phyloP scores from a whole-genome alignment of 192 early-diverging fungal genomes.

The Linnemannia elongata region DNA sequence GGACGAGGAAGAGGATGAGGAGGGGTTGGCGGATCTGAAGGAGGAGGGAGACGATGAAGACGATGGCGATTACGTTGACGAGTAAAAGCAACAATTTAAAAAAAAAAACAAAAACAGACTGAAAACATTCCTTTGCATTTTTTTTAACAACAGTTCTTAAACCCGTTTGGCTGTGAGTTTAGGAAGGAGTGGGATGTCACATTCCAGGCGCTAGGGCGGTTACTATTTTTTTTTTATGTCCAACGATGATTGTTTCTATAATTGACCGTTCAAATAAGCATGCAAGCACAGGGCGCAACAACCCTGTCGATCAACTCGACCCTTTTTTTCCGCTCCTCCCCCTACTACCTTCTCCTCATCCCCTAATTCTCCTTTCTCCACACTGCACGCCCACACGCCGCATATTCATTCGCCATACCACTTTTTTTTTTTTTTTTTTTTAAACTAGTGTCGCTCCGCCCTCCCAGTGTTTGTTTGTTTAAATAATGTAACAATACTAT shows the following conservation, averaged over 20 bases:
- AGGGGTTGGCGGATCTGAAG: neutral
- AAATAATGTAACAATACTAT: neutral
- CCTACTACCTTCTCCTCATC: no score
- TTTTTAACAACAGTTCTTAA: neutral
- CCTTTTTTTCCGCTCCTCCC: no score
- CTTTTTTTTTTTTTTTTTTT: neutral
- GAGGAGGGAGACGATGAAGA: conserved; percentile 14
- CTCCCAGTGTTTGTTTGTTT: neutral
- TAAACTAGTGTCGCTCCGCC: neutral
- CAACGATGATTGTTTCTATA: neutral
- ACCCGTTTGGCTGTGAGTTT: neutral
- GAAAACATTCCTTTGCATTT: conserved; percentile 6
- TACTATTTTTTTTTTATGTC: no score
- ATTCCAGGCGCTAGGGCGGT: neutral
- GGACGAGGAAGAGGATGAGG: conserved; percentile 14
- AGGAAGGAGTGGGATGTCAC: neutral
- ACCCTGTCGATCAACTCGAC: neutral
- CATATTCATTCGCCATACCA: neutral
- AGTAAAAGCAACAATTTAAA: neutral
- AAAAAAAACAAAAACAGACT: neutral
- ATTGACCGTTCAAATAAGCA: neutral
- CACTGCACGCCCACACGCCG: neutral
- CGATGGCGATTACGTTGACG: conserved; percentile 21
- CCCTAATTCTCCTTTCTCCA: neutral
- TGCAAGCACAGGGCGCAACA: neutral